Base-by-base conservation (phyloP, 352 stramenopile genomes). In the Globisporangium megalacanthum region DNA sequence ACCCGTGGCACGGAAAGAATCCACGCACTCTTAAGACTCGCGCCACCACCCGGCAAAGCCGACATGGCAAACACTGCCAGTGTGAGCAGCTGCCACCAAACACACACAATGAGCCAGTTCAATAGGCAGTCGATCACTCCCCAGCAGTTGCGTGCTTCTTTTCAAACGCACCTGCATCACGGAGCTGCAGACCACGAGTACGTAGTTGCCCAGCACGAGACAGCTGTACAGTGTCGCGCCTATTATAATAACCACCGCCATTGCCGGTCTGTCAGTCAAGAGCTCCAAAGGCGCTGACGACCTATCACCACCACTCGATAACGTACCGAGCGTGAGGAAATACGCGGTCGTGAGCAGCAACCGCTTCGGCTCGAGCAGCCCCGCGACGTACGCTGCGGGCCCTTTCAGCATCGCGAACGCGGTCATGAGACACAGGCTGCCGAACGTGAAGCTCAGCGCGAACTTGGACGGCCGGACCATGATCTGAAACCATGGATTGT, bases 381-480 rank as follows among this genome's bases (percentile, higher is more conserved):
- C 75, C 37, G 70, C 56, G 39, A 71, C 54, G 39, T 91, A 93
- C 0, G 64, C 77, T 8, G 70, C 71, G 2, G 79, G 81, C 0
- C 83, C 83, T 45, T 88, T 89, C 11, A 93, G 70, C 72, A 89
- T 90, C 17, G 83, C 83, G 48, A 93, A 80, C 29, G 79, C 81
- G 0, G 68, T 74, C 75, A 93, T 89, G 11, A 69, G 75, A 54
- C 75, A 90, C 44, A 91, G 78, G 60, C 83, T 91, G 14, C 83
- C 83, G 31, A 93, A 68, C 19, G 83, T 90, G 54, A 93, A 91
- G 58, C 80, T 91, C 39, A 93, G 60, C 11, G 83, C 83, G 54
- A 93, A 91, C 53, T 93, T 93, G 49, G 80, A 91, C 35, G 83
- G 83, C 10, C 80, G 77, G 31, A 93, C 70, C 73, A 93, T 77